Base-by-base conservation (phyloP, 441 rosid species). In the Populus hybrid region DNA sequence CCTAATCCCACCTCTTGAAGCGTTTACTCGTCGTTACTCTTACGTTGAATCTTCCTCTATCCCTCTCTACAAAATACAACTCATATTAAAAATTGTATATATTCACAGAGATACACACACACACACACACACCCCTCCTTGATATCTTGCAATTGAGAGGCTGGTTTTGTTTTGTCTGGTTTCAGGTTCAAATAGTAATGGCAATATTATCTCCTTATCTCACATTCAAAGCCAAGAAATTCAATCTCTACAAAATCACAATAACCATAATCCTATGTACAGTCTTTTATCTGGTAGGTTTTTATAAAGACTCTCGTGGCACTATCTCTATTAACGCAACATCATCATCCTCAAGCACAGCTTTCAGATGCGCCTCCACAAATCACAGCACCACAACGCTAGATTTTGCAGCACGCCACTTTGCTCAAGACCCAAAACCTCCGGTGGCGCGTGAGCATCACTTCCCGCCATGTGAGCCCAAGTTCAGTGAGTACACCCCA, bases 401-500 rank as follows among this genome's bases (percentile, higher is more conserved):
- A 1, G 88, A 87, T 74, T 91, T 89, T 74, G 10, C 66, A 5
- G 23, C 77, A n/a, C 89, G 75, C 35, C 82, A 83, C 68, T 64
- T 30, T 21, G 57, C 81, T n/a, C 82, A 75, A 2, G 73, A 69
- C 34, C 77, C 81, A 0, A 73, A 42, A 0, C 8, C 75, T 4
- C 5, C 59, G 42, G 46, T 16, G 71, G 79, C 71, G 30, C 70
- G 80, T 70, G 76, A 1, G 2, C 9, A 26, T n/a, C 76, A 76
- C 73, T 73, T 81, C 82, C 90, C 91, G 0, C 74, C 87, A 2
- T 93, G 98, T 67, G 85, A 65, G 38, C 72, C 80, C 1, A 64
- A 69, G 1, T 82, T 70, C 79, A 80, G 83, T 79, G 97, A 93
- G 88, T 81, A 84, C 87, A 93, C 94, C 46, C 98, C 98, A 0